A percentile compares a stretch with the other conserved stretches of the same genome.
Evolutionary conservation across 345 rosid genomes (phyloP).

Genomic region (Hevea brasiliensis): DNA sequence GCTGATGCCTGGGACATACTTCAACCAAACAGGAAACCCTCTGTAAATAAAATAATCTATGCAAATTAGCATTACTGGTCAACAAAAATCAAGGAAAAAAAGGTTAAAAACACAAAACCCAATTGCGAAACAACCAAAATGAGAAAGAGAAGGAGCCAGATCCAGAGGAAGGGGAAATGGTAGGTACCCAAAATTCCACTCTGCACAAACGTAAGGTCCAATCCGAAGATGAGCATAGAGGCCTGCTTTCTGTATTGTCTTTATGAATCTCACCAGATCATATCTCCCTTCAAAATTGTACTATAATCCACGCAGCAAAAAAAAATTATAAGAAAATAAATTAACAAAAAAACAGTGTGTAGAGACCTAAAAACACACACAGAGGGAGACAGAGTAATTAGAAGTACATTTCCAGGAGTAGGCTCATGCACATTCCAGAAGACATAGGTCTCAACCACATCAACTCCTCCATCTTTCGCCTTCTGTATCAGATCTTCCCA

Average conservation of each 20-base stretch:
- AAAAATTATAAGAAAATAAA: neutral
- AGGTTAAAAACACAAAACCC: neutral
- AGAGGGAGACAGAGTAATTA: neutral
- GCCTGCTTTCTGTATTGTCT: slow-evolving; percentile 77
- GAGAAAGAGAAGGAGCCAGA: slow-evolving; percentile 19
- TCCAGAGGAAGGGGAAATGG: slow-evolving; percentile 26
- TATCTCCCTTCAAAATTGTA: slow-evolving; percentile 91
- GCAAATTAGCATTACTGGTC: neutral
- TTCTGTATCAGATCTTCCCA: slow-evolving; percentile 98
- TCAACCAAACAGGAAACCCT: slow-evolving; percentile 98
- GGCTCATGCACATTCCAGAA: slow-evolving; percentile 99
- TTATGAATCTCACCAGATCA: slow-evolving; percentile 90
- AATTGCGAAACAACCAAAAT: neutral
- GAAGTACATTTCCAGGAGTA: slow-evolving; percentile 79
- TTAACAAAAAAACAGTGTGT: neutral
- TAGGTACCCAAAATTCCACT: slow-evolving; percentile 97
- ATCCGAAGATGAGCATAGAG: slow-evolving; percentile 94
- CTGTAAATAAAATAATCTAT: slow-evolving; percentile 36
- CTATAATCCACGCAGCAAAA: slow-evolving; percentile 34
- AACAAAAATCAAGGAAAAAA: neutral
- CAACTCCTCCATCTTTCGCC: slow-evolving; percentile 95
- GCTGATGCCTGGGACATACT: slow-evolving; percentile 98
- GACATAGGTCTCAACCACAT: slow-evolving; percentile 95
- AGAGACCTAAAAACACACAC: neutral
- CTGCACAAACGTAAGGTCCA: slow-evolving; percentile 98